These are phyloP conservation scores for Hortiboletus campestris DNA, from an alignment of 768 basidiomycete species.

Conservation along the genomic window DNA sequence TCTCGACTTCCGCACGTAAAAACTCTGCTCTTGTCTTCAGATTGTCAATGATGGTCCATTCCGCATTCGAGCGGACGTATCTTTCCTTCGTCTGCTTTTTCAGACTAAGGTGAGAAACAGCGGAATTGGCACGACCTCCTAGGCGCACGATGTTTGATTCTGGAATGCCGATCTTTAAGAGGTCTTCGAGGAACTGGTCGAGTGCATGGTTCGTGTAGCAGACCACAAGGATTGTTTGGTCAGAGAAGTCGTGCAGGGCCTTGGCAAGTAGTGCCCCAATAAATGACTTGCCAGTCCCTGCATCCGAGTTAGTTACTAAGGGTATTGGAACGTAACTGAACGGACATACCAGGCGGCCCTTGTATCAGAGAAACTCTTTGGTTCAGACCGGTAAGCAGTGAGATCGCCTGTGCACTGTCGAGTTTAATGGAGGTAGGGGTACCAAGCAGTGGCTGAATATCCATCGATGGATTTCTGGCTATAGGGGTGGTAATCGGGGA, in stretches of 20 bases:
- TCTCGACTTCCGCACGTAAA: slow-evolving; percentile 23
- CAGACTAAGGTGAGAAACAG: slow-evolving; percentile 47
- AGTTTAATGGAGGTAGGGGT: slow-evolving; percentile 43
- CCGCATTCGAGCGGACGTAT: slow-evolving; percentile 27
- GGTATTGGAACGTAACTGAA: not conserved
- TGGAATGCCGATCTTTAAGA: slow-evolving; percentile 61
- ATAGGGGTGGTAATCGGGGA: slow-evolving; percentile 31
- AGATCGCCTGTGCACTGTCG: slow-evolving; percentile 47
- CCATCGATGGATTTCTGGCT: slow-evolving; percentile 31
- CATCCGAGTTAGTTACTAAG: not conserved
- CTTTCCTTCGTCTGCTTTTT: slow-evolving; percentile 34
- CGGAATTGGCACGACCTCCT: slow-evolving; percentile 49
- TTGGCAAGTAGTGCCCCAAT: slow-evolving; percentile 67
- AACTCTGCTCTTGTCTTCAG: slow-evolving; percentile 27
- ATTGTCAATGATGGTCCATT: slow-evolving; percentile 43
- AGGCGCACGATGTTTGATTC: slow-evolving; percentile 47
- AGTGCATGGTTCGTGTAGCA: slow-evolving; percentile 75
- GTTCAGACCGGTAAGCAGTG: slow-evolving; percentile 51
- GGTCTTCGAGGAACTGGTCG: slow-evolving; percentile 62
- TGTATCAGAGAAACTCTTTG: slow-evolving; percentile 58
- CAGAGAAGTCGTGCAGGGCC: slow-evolving; percentile 46
- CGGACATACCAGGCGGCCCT: slow-evolving; percentile 63
- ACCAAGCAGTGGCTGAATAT: slow-evolving; percentile 41
- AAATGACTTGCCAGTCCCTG: slow-evolving; percentile 74
- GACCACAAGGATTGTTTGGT: slow-evolving; percentile 56